Conservation (phyloP, 257 asterid species). For the Solanum tarapatanum region DNA sequence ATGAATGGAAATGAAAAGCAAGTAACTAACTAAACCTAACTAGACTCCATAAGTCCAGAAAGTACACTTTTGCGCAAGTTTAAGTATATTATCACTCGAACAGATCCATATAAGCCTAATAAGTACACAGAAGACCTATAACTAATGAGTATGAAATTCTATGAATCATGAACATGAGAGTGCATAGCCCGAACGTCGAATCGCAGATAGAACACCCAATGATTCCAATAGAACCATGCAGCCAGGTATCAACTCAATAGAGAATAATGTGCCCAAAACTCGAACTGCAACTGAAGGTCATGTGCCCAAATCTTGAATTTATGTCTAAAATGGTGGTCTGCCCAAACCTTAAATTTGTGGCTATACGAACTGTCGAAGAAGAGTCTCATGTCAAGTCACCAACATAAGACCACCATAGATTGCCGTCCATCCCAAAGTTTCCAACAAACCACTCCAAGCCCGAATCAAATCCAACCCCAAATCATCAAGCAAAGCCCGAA, state of each 20-base stretch:
- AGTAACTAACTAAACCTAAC: not conserved
- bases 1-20: not conserved
- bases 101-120: not conserved
- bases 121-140: not conserved
- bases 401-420: not conserved
- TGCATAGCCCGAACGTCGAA: not conserved
- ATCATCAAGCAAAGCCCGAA: not conserved
- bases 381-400: not conserved
- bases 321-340: not conserved
- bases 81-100: not conserved
- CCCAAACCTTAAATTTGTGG: not conserved
- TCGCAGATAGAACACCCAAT: not conserved
- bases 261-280: not conserved
- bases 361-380: not conserved
- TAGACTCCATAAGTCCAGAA: not conserved
- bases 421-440: not conserved
- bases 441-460: not conserved
- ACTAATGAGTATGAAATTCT: not conserved
- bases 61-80: not conserved
- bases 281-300: not conserved
- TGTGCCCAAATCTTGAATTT: not conserved
- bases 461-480: not conserved
- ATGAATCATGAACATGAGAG: not conserved
- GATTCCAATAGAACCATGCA: not conserved
- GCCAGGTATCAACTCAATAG: not conserved